Percentiles rank a stretch among this genome's conserved stretches.
Conservation (phyloP, 1,284 basidiomycete genomes). For the Ceratobasidium sp. region DNA sequence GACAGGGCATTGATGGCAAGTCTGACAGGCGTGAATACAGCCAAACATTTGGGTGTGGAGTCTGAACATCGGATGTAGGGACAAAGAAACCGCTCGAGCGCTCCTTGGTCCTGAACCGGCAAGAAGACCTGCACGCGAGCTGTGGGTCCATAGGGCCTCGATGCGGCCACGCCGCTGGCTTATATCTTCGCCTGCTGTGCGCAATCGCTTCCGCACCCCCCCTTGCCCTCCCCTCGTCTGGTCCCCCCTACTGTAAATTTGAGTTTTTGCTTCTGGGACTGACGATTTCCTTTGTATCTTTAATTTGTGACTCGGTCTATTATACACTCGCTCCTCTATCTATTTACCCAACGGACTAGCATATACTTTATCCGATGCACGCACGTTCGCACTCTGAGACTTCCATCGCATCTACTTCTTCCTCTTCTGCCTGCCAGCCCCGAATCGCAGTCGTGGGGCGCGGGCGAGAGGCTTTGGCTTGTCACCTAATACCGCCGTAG, state of each 20-base stretch:
- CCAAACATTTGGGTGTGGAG: neutral
- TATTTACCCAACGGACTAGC: neutral
- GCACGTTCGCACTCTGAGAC: constrained; percentile 6
- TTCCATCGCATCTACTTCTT: neutral
- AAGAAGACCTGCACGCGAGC: neutral
- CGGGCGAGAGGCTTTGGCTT: constrained; percentile 13
- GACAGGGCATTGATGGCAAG: too few species aligned
- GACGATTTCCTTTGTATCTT: neutral
- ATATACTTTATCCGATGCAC: neutral
- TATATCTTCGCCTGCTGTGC: neutral
- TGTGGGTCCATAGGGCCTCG: neutral
- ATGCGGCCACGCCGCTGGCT: constrained; percentile 10
- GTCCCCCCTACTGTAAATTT: neutral
- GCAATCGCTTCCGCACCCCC: neutral
- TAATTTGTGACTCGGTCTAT: neutral
- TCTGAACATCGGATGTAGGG: neutral
- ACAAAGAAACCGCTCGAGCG: neutral
- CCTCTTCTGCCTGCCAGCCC: neutral
- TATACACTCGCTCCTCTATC: neutral
- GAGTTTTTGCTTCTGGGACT: neutral
- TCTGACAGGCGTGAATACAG: neutral
- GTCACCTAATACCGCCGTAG: constrained; percentile 9
- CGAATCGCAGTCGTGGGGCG: constrained; percentile 5
- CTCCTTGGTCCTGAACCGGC: constrained; percentile 6
- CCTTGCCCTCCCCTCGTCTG: neutral